A percentile compares a stretch with the other conserved stretches of the same genome.
These are phyloP conservation scores for Aspergillus chevalieri DNA, from an alignment of 2,329 filamentous ascomycete species.

Conservation along the genomic window DNA sequence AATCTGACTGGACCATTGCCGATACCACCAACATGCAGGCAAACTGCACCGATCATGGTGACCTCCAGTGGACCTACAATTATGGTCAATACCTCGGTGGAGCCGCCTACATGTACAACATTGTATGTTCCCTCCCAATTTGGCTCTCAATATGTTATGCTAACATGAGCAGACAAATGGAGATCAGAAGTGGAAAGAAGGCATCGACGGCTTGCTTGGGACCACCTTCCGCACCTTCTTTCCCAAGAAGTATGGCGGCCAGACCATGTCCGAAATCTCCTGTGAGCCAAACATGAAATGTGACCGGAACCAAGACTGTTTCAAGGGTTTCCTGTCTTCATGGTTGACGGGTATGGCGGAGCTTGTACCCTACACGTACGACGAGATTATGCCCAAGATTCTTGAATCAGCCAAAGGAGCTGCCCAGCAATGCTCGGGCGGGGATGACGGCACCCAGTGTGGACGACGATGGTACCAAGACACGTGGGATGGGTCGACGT, in stretches of 20 bases:
- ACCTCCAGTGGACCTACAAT: slow-evolving; percentile 55
- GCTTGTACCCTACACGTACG: slow-evolving; percentile 54
- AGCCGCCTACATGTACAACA: slow-evolving; percentile 54
- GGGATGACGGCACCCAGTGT: slow-evolving; percentile 53
- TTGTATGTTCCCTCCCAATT: slow-evolving; percentile 25
- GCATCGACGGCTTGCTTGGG: slow-evolving; percentile 52
- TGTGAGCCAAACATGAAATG: slow-evolving; percentile 61
- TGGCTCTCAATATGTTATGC: slow-evolving; percentile 9
- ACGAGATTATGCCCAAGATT: slow-evolving; percentile 54
- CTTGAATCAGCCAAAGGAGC: slow-evolving; percentile 55
- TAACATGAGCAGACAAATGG: slow-evolving; percentile 32
- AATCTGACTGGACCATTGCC: slow-evolving; percentile 50
- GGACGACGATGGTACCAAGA: slow-evolving; percentile 37
- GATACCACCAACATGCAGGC: slow-evolving; percentile 47
- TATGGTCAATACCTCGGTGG: slow-evolving; percentile 52
- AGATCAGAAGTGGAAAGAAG: slow-evolving; percentile 50
- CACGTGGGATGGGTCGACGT: slow-evolving; percentile 31
- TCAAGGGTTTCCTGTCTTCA: slow-evolving; percentile 65
- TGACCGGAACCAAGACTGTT: slow-evolving; percentile 65
- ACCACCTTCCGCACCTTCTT: slow-evolving; percentile 49
- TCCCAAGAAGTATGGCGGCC: slow-evolving; percentile 39
- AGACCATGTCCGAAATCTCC: slow-evolving; percentile 59
- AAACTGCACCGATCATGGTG: slow-evolving; percentile 47
- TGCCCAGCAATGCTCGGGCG: slow-evolving; percentile 57
- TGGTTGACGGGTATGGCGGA: slow-evolving; percentile 60